A percentile compares a stretch with the other conserved stretches of the same genome.
Evolutionary conservation across 805 yeast species (phyloP).

Genomic region (Pichia sporocuriosa): DNA sequence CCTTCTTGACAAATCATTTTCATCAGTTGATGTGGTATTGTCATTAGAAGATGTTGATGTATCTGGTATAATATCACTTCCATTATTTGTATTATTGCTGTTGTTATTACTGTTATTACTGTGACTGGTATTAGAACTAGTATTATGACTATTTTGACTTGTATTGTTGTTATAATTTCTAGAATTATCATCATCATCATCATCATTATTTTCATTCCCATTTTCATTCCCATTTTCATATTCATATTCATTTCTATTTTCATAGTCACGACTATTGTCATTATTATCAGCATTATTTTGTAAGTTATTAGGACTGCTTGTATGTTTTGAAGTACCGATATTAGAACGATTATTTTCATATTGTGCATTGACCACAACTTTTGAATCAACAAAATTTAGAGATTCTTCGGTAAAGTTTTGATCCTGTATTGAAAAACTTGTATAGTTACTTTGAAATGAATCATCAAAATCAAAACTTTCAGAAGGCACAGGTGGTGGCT

Average conservation of each 20-base stretch:
- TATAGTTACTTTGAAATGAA: no score
- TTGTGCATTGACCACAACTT: not conserved
- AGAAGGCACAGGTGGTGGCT: conserved; percentile 1
- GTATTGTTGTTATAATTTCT: not conserved
- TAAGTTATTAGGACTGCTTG: no score
- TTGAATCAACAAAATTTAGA: conserved; percentile 1
- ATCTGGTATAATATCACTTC: not conserved
- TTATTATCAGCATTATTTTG: not conserved
- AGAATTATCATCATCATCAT: not conserved
- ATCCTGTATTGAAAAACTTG: no score
- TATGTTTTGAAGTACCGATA: no score
- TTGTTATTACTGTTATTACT: not conserved
- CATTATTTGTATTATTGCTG: not conserved
- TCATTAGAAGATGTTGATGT: not conserved
- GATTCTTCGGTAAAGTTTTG: conserved; percentile 3
- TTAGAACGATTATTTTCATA: not conserved
- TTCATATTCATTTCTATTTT: not conserved
- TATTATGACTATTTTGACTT: not conserved
- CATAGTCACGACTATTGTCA: not conserved
- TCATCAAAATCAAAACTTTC: no score
- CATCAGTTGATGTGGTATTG: conserved; percentile 3
- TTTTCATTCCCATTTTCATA: not conserved
- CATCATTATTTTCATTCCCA: not conserved
- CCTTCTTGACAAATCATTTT: not conserved
- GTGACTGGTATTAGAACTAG: not conserved